A percentile compares a stretch with the other conserved stretches of the same genome.
These are phyloP conservation scores for Microbotryum violaceum DNA, from an alignment of 1,284 basidiomycete species.

Conservation along the genomic window DNA sequence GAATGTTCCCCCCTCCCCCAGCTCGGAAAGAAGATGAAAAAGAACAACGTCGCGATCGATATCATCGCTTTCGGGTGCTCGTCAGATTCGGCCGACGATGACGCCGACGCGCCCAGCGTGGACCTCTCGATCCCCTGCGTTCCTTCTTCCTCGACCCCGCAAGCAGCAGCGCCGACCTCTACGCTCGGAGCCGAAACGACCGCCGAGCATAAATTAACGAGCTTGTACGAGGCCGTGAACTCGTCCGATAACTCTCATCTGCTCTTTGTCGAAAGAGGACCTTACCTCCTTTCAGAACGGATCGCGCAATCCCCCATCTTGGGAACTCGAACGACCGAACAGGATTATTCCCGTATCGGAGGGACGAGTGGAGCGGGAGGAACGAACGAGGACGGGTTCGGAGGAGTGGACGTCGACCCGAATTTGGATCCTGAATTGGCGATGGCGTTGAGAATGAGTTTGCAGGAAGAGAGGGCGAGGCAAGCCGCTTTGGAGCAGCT, in stretches of 20 bases:
- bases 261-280: conserved; percentile 67
- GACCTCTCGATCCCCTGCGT: conserved; percentile 18
- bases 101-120: conserved; percentile 37
- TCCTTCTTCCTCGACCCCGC: neutral
- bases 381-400: conserved; percentile 78
- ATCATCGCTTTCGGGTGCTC: conserved; percentile 63
- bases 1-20: conserved; percentile 38
- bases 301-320: conserved; percentile 68
- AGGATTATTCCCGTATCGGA: conserved; percentile 45
- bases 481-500: conserved; percentile 50
- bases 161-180: too few relatives aligned
- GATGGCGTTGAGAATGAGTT: conserved; percentile 94
- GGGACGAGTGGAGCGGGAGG: conserved; percentile 49
- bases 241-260: conserved; percentile 78
- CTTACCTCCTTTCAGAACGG: conserved; percentile 73
- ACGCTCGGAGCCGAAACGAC: too few relatives aligned
- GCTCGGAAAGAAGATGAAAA: conserved; percentile 94
- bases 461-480: conserved; percentile 91
- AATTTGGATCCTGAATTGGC: conserved; percentile 93
- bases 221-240: conserved; percentile 68
- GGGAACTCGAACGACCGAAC: neutral
- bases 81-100: conserved; percentile 44
- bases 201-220: conserved; percentile 55
- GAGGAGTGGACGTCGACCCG: conserved; percentile 90
- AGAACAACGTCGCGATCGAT: conserved; percentile 97